phyloP scores from a whole-genome alignment of 2,329 filamentous ascomycete genomes.

The Aulographum hederae region DNA sequence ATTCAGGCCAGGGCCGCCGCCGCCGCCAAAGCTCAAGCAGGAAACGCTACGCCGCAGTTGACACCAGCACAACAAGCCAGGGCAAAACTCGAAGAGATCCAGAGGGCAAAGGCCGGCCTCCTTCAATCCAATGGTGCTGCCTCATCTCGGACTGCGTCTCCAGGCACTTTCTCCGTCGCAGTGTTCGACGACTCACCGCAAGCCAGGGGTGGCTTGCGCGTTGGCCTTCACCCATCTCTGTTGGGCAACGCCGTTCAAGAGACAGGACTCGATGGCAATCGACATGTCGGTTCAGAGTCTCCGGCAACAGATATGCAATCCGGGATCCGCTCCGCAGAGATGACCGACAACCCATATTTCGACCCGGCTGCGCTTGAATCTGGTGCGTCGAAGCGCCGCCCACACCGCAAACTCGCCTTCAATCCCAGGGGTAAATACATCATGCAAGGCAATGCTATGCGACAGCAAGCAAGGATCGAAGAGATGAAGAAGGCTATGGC shows the following conservation, averaged over 20 bases:
- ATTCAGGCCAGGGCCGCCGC: too few relatives aligned
- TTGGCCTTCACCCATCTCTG: slow-evolving; percentile 62
- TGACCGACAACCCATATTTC: slow-evolving; percentile 63
- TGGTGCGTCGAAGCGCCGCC: slow-evolving; percentile 36
- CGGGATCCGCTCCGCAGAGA: slow-evolving; percentile 38
- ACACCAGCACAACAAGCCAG: too few relatives aligned
- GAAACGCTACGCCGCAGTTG: too few relatives aligned
- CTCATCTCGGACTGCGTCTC: too few relatives aligned
- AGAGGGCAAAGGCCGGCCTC: too few relatives aligned
- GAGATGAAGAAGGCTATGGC: slow-evolving; percentile 90
- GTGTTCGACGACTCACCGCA: too few relatives aligned
- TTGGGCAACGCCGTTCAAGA: slow-evolving; percentile 25
- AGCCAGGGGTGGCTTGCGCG: slow-evolving; percentile 51
- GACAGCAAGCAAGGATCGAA: slow-evolving; percentile 75
- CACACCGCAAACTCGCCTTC: slow-evolving; percentile 65
- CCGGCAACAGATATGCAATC: slow-evolving; percentile 37
- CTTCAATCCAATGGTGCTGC: too few relatives aligned
- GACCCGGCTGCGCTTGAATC: slow-evolving; percentile 44
- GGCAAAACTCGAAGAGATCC: too few relatives aligned
- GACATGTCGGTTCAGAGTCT: background rate
- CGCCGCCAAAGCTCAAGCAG: slow-evolving; percentile 1
- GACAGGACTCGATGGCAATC: slow-evolving; percentile 2
- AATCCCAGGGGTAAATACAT: slow-evolving; percentile 97
- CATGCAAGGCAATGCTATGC: slow-evolving; percentile 74
- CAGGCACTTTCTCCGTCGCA: too few relatives aligned